phyloP scores from a whole-genome alignment of 495 filamentous ascomycete genomes.

The Endocarpon pusillum region DNA sequence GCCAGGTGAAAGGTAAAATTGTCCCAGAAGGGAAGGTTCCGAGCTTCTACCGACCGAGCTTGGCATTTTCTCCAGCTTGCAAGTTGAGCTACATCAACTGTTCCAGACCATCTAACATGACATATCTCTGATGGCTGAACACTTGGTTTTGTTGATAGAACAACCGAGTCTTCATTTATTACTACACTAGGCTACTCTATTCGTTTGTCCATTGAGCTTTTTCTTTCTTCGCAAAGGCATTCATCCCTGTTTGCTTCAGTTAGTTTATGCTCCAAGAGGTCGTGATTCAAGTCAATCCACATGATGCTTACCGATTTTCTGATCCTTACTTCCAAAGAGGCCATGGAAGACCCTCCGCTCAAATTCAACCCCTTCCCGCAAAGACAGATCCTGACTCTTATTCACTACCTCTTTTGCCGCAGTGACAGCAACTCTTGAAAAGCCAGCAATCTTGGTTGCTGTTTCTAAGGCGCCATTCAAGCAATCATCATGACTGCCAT shows the following conservation, averaged over 20 bases:
- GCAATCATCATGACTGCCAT: slow-evolving; percentile 56
- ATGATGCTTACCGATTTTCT: slow-evolving; percentile 65
- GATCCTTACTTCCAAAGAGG: slow-evolving; percentile 83
- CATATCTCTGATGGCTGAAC: too few relatives aligned
- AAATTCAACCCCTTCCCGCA: slow-evolving; percentile 85
- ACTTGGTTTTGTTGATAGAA: too few relatives aligned
- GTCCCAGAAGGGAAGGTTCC: slow-evolving; percentile 1
- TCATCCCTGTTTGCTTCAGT: slow-evolving; percentile 44
- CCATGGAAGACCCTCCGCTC: slow-evolving; percentile 85
- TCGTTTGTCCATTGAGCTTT: slow-evolving; percentile 82
- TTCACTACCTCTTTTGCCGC: slow-evolving; percentile 97
- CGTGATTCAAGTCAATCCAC: background rate
- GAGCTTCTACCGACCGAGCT: too few relatives aligned
- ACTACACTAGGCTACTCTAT: slow-evolving; percentile 22
- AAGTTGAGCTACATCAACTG: too few relatives aligned
- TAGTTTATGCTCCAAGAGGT: background rate
- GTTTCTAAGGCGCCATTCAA: slow-evolving; percentile 62
- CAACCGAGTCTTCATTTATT: too few relatives aligned
- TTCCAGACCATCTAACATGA: too few relatives aligned
- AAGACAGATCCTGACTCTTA: slow-evolving; percentile 75
- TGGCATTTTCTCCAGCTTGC: too few relatives aligned
- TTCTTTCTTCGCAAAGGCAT: slow-evolving; percentile 85
- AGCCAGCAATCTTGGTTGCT: slow-evolving; percentile 74
- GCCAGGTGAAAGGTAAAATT: background rate
- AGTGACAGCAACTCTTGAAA: slow-evolving; percentile 62